Evolutionary conservation across 2,329 filamentous ascomycete genomes (phyloP).

Genomic region (Atkinsonella texensis): DNA sequence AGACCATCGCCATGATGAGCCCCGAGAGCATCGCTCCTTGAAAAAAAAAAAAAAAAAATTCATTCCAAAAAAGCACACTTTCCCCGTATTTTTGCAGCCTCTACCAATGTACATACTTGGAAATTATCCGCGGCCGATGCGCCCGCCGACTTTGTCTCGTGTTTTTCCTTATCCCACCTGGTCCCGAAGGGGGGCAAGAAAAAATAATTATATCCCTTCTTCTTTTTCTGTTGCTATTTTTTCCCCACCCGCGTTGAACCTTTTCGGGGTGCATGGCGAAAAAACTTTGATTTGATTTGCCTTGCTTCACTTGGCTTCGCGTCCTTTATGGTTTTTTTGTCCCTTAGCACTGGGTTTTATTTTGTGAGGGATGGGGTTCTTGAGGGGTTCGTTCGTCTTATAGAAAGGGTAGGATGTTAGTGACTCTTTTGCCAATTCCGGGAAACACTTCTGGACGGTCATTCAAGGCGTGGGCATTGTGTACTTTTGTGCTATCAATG

Average conservation of each 20-base stretch:
- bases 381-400: background rate
- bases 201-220: too few relatives aligned
- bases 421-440: background rate
- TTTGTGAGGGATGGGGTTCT: background rate
- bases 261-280: background rate
- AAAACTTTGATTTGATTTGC: background rate
- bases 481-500: background rate
- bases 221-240: background rate
- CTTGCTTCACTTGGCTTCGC: background rate
- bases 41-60: background rate
- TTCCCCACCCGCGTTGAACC: background rate
- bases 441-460: background rate
- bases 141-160: background rate
- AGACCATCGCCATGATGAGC: slow-evolving; percentile 67
- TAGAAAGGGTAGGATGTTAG: background rate
- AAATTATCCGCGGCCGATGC: background rate
- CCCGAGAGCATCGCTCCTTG: slow-evolving; percentile 59
- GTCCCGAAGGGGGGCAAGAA: background rate
- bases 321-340: background rate
- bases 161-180: background rate
- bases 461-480: background rate
- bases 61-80: background rate
- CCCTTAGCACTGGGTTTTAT: background rate
- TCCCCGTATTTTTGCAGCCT: background rate
- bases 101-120: background rate